These are phyloP conservation scores for Micractinium conductrix DNA, from an alignment of 139 green algal species.

Conservation along the genomic window DNA sequence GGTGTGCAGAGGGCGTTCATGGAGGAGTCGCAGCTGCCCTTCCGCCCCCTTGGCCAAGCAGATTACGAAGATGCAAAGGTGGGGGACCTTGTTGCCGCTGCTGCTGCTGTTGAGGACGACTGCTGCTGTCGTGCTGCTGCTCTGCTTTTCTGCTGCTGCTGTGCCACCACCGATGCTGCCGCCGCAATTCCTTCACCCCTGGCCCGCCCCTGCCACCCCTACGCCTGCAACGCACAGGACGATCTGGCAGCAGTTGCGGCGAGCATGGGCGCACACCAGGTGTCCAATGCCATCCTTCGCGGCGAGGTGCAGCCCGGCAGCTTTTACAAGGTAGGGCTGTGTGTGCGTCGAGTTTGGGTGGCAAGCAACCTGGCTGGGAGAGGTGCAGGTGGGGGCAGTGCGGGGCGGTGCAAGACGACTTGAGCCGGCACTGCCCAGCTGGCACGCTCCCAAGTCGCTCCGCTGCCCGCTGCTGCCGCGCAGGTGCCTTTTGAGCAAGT, in stretches of 20 bases:
- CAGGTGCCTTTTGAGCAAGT: conserved; percentile 88
- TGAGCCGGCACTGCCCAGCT: not conserved
- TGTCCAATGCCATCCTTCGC: conserved; percentile 11
- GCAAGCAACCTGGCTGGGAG: not conserved
- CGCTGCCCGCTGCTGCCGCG: not conserved
- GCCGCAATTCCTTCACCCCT: too few relatives aligned
- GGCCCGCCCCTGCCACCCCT: too few relatives aligned
- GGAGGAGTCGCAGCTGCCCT: conserved; percentile 62
- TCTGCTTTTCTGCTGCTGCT: too few relatives aligned
- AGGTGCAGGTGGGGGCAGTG: not conserved
- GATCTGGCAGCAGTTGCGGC: conserved; percentile 42
- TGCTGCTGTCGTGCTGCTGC: too few relatives aligned
- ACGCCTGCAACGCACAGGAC: too few relatives aligned
- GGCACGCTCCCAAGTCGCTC: not conserved
- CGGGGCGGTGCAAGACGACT: not conserved
- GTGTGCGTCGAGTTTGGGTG: not conserved
- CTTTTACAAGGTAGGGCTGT: not conserved
- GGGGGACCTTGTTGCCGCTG: too few relatives aligned
- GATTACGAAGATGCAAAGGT: conserved; percentile 63
- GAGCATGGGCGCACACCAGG: conserved; percentile 10
- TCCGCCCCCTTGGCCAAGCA: conserved; percentile 47
- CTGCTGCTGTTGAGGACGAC: too few relatives aligned
- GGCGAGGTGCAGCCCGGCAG: conserved; percentile 13
- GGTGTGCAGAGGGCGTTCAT: conserved; percentile 76
- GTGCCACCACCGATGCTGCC: too few relatives aligned